Evolutionary conservation across 805 yeast species (phyloP), one percentile per base, ranked within the genome.

Genomic region (Zygotorulaspora sp.): DNA sequence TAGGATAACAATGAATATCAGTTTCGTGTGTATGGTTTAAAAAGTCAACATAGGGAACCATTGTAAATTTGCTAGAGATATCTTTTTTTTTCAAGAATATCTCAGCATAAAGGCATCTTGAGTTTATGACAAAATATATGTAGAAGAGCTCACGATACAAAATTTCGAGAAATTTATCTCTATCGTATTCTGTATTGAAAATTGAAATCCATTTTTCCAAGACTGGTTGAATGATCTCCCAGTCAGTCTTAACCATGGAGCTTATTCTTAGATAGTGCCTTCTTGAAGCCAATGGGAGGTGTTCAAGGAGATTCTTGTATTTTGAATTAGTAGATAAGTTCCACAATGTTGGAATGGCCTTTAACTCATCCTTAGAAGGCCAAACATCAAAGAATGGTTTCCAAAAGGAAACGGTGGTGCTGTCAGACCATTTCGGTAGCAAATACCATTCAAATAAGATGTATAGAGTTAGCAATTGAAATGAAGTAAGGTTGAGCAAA

Each of bases 1-100:
- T 68, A 55, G 80, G 70, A 15, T 59, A 64, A 45, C 86, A 76
- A 44, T 76, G 79, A 28, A 70, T 74, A 4, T 71, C 69, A 25
- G 66, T 37, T 3, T 55, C 53, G 3, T 61, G 48, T 10, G 67
- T 50, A 60, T 90, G 97, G 61, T 90, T 92, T 35, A 90, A 65
- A 57, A 85, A 83, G 63, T 90, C 98, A 16, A 89, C 88, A 45
- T 68, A 80, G 0, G 98, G 98, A 0, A 90, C 97, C 75, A 90
- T 65, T 2, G 97, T 86, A 65, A 90, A 80, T 57, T 84, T 82
- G 48, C 82, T 86, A 8, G 38, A 32, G 1, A 12, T 22, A 17
- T 65, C 73, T 12, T 67, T 63, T 40, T 72, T 70, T 23, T 72
- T 70, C 32, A 72, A 68, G 1, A 83, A 79, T 2, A 85, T 61